Percentiles rank a stretch among this genome's conserved stretches.
Evolutionary conservation across 805 yeast species (phyloP).

Genomic region (Zygosaccharomyces bisporus): DNA sequence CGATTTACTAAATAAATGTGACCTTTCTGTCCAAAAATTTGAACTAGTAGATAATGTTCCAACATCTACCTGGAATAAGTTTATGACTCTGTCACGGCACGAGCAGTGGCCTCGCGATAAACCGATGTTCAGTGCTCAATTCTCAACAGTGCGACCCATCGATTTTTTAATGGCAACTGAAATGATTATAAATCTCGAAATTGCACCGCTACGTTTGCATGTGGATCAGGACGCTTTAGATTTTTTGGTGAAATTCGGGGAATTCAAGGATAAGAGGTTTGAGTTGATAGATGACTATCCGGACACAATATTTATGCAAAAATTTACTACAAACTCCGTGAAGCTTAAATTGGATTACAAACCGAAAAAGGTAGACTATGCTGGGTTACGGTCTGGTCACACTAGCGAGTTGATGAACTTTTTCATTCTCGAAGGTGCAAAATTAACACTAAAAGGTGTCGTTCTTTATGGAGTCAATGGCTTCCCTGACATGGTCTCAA

Average conservation of each 20-base stretch:
- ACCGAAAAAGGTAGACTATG: conserved; percentile 83
- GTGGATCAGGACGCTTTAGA: conserved; percentile 93
- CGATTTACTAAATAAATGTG: conserved; percentile 48
- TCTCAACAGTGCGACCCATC: conserved; percentile 64
- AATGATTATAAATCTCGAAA: conserved; percentile 44
- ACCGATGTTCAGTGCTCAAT: conserved; percentile 51
- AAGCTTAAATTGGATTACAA: conserved; percentile 78
- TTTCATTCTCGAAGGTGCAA: conserved; percentile 83
- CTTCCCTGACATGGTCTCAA: conserved; percentile 51
- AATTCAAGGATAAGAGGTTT: conserved; percentile 70
- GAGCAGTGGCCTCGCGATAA: conserved; percentile 62
- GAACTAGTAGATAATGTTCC: conserved; percentile 73
- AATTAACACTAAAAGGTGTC: conserved; percentile 57
- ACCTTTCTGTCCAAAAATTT: conserved; percentile 49
- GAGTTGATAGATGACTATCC: conserved; percentile 55
- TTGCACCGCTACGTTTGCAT: conserved; percentile 75
- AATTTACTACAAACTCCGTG: conserved; percentile 57
- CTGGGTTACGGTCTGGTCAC: conserved; percentile 82
- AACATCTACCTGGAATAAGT: conserved; percentile 87
- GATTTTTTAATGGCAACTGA: conserved; percentile 66
- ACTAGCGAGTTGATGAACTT: conserved; percentile 81
- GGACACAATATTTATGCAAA: conserved; percentile 65
- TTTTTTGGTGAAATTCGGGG: conserved; percentile 73
- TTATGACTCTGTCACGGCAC: conserved; percentile 63
- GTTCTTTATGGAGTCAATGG: conserved; percentile 76